These are phyloP conservation scores for Sporothrix euskadiensis DNA, from an alignment of 2,329 filamentous ascomycete genomes.

Conservation along the genomic window DNA sequence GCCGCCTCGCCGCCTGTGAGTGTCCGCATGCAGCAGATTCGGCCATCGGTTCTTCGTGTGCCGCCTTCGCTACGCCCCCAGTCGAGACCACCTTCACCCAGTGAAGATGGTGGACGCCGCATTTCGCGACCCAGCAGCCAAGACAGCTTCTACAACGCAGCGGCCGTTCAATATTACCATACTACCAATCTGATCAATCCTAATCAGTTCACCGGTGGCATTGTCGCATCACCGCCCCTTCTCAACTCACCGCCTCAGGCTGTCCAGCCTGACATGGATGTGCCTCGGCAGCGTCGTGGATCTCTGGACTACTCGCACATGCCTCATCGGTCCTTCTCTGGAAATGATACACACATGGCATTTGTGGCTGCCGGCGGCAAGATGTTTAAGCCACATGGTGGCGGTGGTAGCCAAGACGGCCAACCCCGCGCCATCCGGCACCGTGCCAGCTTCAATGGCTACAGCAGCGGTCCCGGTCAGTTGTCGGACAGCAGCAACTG, in stretches of 20 bases:
- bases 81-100: conserved; percentile 41
- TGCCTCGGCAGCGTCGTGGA: conserved; percentile 34
- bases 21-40: conserved; percentile 44
- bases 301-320: conserved; percentile 30
- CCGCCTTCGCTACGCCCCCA: conserved; percentile 42
- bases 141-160: conserved; percentile 36
- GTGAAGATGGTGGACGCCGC: conserved; percentile 24
- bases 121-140: conserved; percentile 39
- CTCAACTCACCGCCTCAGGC: neutral
- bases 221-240: conserved; percentile 21
- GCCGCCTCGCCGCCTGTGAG: conserved; percentile 47
- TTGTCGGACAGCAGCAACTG: conserved; percentile 31
- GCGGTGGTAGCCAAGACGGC: neutral
- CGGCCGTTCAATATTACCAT: neutral
- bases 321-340: conserved; percentile 6
- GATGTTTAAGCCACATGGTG: neutral
- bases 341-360: neutral
- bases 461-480: conserved; percentile 33
- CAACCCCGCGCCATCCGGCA: conserved; percentile 36
- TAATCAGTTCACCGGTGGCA: neutral
- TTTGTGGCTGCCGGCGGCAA: neutral
- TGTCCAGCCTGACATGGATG: conserved; percentile 35
- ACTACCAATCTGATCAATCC: neutral
- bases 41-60: conserved; percentile 40
- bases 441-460: conserved; percentile 41